Base-by-base conservation (phyloP, 805 yeast species). In the Candida endomychidarum region DNA sequence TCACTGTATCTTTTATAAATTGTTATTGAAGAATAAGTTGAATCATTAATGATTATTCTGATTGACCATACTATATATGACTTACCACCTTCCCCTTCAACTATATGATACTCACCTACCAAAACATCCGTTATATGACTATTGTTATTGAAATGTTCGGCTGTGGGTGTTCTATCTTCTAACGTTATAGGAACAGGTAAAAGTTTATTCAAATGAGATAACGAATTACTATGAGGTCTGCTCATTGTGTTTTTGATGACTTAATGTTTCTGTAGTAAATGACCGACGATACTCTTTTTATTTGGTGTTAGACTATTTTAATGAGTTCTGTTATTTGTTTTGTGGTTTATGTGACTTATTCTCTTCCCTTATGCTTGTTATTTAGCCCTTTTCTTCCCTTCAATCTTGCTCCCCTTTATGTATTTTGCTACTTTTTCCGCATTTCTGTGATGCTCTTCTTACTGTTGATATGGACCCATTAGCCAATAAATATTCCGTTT, bases 1-100 rank as follows among this genome's bases (percentile, higher is more conserved):
- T 86, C 91, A 24, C 78, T 74, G 57, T 83, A 86, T 26, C 96
- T 57, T 54, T 75, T 78, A 53, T 78, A 74, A 3, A 78, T 51
- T 32, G 61, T 55, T 14, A 83, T 68, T 43, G 63, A 64, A 3
- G 75, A 61, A 45, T 60, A 61, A 19, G 52, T 48, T 5, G 65
- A 59, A 34, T 65, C 70, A 38, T 68, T 60, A 16, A 69, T 48
- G 3, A 64, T 60, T 5, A 69, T 57, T 33, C 61, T 57, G 8
- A 69, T 58, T 2, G 63, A 38, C 75, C 75, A 69, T 17, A 60
- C 70, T 14, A 61, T 56, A 48, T 67, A 69, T 37, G 65, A 50
- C 31, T 48, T 52, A 1, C 72, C 70, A 5, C 56, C 55, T 20
- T 66, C 70, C 8, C 74, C 75, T 16, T 58, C 53, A 5, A 69